phyloP scores from a whole-genome alignment of 2,329 filamentous ascomycete species.

The Aspergillus pseudonomiae region DNA sequence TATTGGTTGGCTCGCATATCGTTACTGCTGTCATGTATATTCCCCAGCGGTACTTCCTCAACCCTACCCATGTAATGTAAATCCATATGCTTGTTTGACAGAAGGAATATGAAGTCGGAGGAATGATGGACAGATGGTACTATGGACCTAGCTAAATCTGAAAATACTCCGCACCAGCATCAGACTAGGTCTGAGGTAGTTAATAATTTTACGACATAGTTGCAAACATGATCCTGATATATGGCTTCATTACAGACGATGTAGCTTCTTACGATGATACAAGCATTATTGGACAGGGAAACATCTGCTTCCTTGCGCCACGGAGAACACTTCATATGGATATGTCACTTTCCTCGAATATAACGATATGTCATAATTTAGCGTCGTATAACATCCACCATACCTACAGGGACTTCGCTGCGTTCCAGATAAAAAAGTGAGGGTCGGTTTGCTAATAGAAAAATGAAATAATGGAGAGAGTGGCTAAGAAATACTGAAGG shows the following conservation, averaged over 20 bases:
- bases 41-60: conserved; percentile 8
- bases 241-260: not conserved
- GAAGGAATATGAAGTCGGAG: not conserved
- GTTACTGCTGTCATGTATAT: conserved; percentile 22
- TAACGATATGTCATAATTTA: not conserved
- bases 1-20: conserved; percentile 17
- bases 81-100: conserved; percentile 3
- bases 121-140: not conserved
- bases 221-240: not conserved
- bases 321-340: not conserved
- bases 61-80: conserved; percentile 12
- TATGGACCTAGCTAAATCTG: not conserved
- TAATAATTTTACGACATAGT: conserved; percentile 12
- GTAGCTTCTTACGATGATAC: not conserved
- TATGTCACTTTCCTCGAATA: not conserved
- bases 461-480: not conserved
- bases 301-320: not conserved
- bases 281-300: not conserved
- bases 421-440: not conserved
- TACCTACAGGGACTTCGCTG: not conserved
- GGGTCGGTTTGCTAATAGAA: not conserved
- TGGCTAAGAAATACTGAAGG: not conserved
- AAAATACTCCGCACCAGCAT: not conserved
- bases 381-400: not conserved
- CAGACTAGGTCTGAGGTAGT: conserved; percentile 2